Evolutionary conservation across 2,329 filamentous ascomycete genomes (phyloP).

Genomic region (Claviceps fusiformis): DNA sequence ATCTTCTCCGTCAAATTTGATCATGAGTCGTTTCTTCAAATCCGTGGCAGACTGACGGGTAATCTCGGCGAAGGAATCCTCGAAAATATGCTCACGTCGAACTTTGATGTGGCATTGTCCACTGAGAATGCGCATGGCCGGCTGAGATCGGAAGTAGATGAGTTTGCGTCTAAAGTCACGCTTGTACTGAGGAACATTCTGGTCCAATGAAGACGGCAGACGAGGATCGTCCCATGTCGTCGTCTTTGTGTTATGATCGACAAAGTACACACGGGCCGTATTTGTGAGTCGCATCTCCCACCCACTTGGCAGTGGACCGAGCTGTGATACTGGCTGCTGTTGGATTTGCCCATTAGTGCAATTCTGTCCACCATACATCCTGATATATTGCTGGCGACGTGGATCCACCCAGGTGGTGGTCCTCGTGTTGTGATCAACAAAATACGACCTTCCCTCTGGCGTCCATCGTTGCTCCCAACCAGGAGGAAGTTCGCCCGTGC

Average conservation of each 20-base stretch:
- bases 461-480: constrained; percentile 96
- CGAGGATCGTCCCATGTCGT: constrained; percentile 98
- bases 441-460: constrained; percentile 88
- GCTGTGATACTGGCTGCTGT: constrained; percentile 92
- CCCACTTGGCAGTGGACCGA: constrained; percentile 86
- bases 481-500: constrained; percentile 84
- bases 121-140: constrained; percentile 84
- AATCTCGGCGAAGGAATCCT: constrained; percentile 97
- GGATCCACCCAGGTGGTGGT: constrained; percentile 99
- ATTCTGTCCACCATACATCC: constrained; percentile 88
- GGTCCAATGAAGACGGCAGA: constrained; percentile 86
- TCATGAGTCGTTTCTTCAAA: constrained; percentile 97
- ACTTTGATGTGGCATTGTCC: constrained; percentile 99
- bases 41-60: constrained; percentile 92
- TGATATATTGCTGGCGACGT: constrained; percentile 90
- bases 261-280: constrained; percentile 94
- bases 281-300: constrained; percentile 99
- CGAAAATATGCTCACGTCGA: constrained; percentile 89
- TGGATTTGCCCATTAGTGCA: constrained; percentile 78
- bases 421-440: constrained; percentile 95
- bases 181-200: constrained; percentile 99
- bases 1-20: constrained; percentile 98
- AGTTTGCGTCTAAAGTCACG: constrained; percentile 95
- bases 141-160: constrained; percentile 98
- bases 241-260: constrained; percentile 98